These are phyloP conservation scores for Coniferiporia weirii DNA, from an alignment of 1,284 basidiomycete species.

Conservation along the genomic window DNA sequence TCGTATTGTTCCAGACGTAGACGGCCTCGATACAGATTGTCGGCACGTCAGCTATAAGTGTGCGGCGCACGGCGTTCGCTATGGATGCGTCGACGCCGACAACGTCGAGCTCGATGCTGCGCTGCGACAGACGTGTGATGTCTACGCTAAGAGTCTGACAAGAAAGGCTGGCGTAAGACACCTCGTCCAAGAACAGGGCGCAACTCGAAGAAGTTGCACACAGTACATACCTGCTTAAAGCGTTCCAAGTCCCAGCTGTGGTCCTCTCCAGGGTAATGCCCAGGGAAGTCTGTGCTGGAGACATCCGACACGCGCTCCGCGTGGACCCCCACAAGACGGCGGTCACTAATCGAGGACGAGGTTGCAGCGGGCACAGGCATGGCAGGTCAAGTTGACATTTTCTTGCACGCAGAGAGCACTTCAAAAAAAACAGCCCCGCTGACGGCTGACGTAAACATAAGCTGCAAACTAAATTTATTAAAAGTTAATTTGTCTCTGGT, in stretches of 20 bases:
- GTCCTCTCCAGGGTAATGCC: conserved; percentile 80
- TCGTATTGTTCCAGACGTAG: conserved; percentile 95
- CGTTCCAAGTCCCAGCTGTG: conserved; percentile 74
- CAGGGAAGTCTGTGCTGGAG: conserved; percentile 83
- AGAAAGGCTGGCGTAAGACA: neutral
- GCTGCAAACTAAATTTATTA: neutral
- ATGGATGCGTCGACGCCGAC: conserved; percentile 95
- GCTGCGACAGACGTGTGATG: conserved; percentile 73
- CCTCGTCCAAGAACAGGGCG: conserved; percentile 2
- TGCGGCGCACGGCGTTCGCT: conserved; percentile 90
- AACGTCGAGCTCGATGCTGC: conserved; percentile 90
- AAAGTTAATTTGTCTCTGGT: conserved; percentile 11
- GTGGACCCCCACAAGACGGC: conserved; percentile 52
- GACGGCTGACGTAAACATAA: neutral
- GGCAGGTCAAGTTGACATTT: too few relatives aligned
- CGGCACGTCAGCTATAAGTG: conserved; percentile 94
- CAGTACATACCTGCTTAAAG: conserved; percentile 66
- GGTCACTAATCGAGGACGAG: conserved; percentile 22
- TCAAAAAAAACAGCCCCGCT: too few relatives aligned
- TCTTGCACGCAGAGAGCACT: too few relatives aligned
- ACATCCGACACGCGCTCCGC: conserved; percentile 79
- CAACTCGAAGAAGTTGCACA: neutral
- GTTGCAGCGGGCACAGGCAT: conserved; percentile 4
- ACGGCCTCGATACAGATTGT: conserved; percentile 92
- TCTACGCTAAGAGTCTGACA: conserved; percentile 68